Conservation (phyloP, 192 early-diverging fungal species). For the Podila verticillata region DNA sequence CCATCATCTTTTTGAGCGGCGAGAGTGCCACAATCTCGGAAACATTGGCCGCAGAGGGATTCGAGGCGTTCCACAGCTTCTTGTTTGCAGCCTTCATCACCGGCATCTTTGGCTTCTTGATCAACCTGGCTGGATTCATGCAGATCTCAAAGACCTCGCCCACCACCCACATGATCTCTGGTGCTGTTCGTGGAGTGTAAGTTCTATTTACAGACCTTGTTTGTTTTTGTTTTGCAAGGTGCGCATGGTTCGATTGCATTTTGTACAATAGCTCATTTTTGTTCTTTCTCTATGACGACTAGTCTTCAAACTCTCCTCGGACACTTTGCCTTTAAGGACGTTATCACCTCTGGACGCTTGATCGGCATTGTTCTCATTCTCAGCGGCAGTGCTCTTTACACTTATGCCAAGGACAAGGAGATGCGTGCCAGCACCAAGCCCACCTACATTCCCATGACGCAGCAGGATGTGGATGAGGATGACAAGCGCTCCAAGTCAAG, state of each 20-base stretch:
- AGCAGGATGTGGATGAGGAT: slow-evolving; percentile 36
- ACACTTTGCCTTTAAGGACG: slow-evolving; percentile 42
- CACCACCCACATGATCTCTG: slow-evolving; percentile 66
- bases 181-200: slow-evolving; percentile 70
- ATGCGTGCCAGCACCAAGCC: slow-evolving; percentile 28
- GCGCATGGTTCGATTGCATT: not conserved
- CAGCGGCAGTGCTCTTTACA: slow-evolving; percentile 44
- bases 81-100: slow-evolving; percentile 49
- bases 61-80: slow-evolving; percentile 21
- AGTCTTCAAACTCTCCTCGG: slow-evolving; percentile 53
- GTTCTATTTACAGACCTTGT: slow-evolving; percentile 18
- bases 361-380: slow-evolving; percentile 50
- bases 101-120: slow-evolving; percentile 68
- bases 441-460: slow-evolving; percentile 39
- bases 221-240: not conserved
- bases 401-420: slow-evolving; percentile 49
- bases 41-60: slow-evolving; percentile 1
- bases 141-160: slow-evolving; percentile 72
- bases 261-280: not conserved
- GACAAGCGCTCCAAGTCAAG: slow-evolving; percentile 8
- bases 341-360: slow-evolving; percentile 50
- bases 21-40: slow-evolving; percentile 37
- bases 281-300: not conserved
- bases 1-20: slow-evolving; percentile 59
- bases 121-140: slow-evolving; percentile 70